Percentiles rank a stretch among this genome's conserved stretches.
phyloP scores from a whole-genome alignment of 176 grass and related monocot genomes.

The Phoenix dactylifera region DNA sequence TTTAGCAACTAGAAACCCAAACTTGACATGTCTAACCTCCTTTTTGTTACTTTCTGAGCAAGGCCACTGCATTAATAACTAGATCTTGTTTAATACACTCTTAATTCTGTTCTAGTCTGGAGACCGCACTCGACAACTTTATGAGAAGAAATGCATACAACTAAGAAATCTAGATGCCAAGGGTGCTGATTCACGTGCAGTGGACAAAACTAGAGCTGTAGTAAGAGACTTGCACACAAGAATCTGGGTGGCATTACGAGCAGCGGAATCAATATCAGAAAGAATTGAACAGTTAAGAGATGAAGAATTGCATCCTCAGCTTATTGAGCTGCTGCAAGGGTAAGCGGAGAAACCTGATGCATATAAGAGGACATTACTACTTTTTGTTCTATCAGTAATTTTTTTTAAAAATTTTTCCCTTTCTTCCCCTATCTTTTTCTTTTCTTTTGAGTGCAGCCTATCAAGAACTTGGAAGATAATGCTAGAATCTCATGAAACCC shows the following conservation, averaged over 20 bases:
- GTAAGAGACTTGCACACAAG: conserved; percentile 82
- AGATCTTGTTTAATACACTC: not conserved
- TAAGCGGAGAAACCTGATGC: conserved; percentile 22
- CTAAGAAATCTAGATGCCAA: conserved; percentile 75
- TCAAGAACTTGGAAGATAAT: conserved; percentile 77
- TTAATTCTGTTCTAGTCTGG: conserved; percentile 42
- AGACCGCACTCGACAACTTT: conserved; percentile 66
- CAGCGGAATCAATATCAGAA: conserved; percentile 75
- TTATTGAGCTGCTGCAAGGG: conserved; percentile 84
- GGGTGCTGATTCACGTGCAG: conserved; percentile 41
- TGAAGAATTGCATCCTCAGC: conserved; percentile 82
- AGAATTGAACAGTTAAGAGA: conserved; percentile 80
- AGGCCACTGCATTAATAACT: too few relatives aligned
- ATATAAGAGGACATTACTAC: not conserved
- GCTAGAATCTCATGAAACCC: conserved; percentile 83
- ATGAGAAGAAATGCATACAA: conserved; percentile 85
- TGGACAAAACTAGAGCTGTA: conserved; percentile 65
- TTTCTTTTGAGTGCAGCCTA: conserved; percentile 35
- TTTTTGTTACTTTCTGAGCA: too few relatives aligned
- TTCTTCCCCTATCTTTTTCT: not conserved
- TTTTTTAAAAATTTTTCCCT: not conserved
- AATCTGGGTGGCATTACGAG: conserved; percentile 87
- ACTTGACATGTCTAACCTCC: too few relatives aligned
- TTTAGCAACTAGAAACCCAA: too few relatives aligned
- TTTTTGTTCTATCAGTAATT: not conserved